Conservation (phyloP, 805 yeast species). For the Lachancea kluyveri region DNA sequence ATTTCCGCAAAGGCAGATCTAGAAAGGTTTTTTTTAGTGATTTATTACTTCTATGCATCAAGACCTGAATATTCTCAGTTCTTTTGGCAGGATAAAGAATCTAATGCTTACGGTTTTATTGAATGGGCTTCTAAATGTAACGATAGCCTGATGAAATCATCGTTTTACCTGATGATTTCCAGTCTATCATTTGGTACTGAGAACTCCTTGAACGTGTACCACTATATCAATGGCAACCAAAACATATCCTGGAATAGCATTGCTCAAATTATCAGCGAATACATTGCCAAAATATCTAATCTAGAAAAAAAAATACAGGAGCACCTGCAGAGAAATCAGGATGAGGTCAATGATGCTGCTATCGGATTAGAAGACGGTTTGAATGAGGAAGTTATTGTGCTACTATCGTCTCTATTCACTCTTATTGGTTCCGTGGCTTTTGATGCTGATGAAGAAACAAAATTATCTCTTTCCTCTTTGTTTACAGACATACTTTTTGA, state of each 20-base stretch:
- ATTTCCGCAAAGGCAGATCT: slow-evolving; percentile 73
- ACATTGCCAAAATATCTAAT: slow-evolving; percentile 38
- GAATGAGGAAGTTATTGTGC: slow-evolving; percentile 74
- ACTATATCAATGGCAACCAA: slow-evolving; percentile 37
- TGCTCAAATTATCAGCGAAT: slow-evolving; percentile 47
- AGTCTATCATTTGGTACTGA: slow-evolving; percentile 60
- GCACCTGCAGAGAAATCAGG: slow-evolving; percentile 19
- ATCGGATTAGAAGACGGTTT: slow-evolving; percentile 47
- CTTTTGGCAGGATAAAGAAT: slow-evolving; percentile 66
- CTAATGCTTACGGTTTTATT: slow-evolving; percentile 71
- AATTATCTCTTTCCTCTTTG: slow-evolving; percentile 15
- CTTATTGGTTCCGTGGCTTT: slow-evolving; percentile 50
- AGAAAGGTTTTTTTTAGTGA: slow-evolving; percentile 76
- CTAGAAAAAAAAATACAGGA: slow-evolving; percentile 26
- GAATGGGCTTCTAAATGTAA: slow-evolving; percentile 84
- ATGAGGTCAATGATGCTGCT: slow-evolving; percentile 21
- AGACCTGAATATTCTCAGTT: slow-evolving; percentile 50
- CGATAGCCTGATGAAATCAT: slow-evolving; percentile 74
- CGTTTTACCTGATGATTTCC: slow-evolving; percentile 73
- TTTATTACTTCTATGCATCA: slow-evolving; percentile 60
- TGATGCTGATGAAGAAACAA: slow-evolving; percentile 23
- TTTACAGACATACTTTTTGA: slow-evolving; percentile 37
- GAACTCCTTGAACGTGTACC: slow-evolving; percentile 46
- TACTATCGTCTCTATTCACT: slow-evolving; percentile 67
- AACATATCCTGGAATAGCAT: slow-evolving; percentile 52